Percentiles rank a stretch among this genome's conserved stretches.
phyloP scores from a whole-genome alignment of 345 rosid genomes.

The Carallia pectinifolia region DNA sequence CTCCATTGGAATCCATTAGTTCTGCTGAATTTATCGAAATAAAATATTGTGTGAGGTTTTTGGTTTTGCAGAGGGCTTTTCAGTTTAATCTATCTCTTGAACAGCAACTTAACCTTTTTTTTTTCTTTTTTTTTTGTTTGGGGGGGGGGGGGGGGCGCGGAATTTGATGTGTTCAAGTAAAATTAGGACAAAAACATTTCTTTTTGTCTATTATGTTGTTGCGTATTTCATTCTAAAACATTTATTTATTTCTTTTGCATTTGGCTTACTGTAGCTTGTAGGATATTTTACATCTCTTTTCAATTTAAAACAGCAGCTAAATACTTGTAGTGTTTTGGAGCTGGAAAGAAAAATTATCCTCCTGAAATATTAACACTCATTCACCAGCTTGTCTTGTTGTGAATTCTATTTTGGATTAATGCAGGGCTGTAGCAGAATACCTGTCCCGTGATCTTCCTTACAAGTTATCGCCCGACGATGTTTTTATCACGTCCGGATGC shows the following conservation, averaged over 20 bases:
- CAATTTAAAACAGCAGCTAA: not conserved
- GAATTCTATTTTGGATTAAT: not conserved
- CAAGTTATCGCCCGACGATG: constrained; percentile 72
- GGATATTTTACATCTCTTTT: not conserved
- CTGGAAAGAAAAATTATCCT: not conserved
- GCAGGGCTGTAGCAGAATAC: constrained; percentile 81
- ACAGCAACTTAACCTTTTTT: no score
- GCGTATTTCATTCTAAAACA: not conserved
- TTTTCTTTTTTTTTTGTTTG: not conserved
- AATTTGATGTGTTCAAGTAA: not conserved
- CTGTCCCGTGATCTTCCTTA: constrained; percentile 80
- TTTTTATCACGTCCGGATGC: constrained; percentile 87
- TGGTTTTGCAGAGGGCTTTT: not conserved
- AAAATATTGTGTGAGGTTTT: not conserved
- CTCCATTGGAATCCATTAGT: not conserved
- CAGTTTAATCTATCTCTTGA: not conserved
- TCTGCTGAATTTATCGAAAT: not conserved
- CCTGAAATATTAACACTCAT: no score
- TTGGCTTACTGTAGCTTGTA: not conserved
- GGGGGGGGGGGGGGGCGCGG: no score
- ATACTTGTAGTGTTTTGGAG: no score
- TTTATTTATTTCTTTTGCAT: not conserved
- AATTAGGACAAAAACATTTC: not conserved
- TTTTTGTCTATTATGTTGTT: not conserved
- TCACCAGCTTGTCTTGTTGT: not conserved